Evolutionary conservation across 345 rosid genomes (phyloP).

Genomic region (Turritis glabra): DNA sequence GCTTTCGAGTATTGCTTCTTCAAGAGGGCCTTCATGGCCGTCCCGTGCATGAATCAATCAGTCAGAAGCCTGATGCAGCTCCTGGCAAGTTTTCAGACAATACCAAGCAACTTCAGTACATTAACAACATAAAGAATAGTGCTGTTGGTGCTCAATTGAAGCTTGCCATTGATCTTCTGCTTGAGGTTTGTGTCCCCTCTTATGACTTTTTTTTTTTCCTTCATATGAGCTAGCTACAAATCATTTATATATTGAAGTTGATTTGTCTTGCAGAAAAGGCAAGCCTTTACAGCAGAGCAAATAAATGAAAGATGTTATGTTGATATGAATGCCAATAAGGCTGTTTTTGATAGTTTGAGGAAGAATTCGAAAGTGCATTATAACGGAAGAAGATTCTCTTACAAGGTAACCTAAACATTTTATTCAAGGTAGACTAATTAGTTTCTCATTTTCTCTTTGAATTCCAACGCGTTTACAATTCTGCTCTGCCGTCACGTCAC

Average conservation of each 20-base stretch:
- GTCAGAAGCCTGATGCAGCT: conserved; percentile 42
- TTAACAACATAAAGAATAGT: conserved; percentile 59
- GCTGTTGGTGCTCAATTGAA: conserved; percentile 89
- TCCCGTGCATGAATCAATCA: conserved; percentile 30
- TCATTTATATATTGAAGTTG: neutral
- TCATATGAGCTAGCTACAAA: neutral
- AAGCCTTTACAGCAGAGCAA: conserved; percentile 68
- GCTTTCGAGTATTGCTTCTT: conserved; percentile 54
- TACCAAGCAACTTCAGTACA: conserved; percentile 67
- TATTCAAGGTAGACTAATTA: neutral
- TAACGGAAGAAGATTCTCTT: conserved; percentile 77
- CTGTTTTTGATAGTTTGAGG: conserved; percentile 76
- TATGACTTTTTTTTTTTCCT: neutral
- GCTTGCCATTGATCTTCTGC: conserved; percentile 71
- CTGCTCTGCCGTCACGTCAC: conserved; percentile 10
- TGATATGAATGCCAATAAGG: conserved; percentile 67
- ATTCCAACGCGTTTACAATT: conserved; percentile 11
- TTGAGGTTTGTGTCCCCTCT: conserved; percentile 43
- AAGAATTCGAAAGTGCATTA: conserved; percentile 72
- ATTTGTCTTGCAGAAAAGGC: conserved; percentile 55
- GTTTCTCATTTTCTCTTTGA: neutral
- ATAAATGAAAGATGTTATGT: conserved; percentile 72
- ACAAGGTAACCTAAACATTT: conserved; percentile 59
- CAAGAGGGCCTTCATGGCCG: conserved; percentile 43
- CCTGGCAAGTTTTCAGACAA: conserved; percentile 73